Evolutionary conservation across 2,329 filamentous ascomycete species (phyloP), one percentile per base, ranked within the genome.

Genomic region (Lizonia empirigonia): DNA sequence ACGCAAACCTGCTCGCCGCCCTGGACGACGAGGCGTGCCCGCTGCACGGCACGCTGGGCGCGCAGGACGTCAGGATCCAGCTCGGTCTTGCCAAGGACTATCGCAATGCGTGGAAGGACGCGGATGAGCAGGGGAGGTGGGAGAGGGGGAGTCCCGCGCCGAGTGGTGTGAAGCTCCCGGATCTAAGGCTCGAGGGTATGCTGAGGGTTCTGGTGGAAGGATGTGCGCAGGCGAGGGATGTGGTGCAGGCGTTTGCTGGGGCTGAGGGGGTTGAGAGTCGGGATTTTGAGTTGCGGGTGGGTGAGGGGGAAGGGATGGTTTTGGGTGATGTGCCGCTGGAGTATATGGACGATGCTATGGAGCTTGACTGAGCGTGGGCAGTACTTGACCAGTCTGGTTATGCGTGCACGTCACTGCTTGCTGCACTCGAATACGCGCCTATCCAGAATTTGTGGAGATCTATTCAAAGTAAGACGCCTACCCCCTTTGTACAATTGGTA

Each of bases 71-170:
- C 5, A 76, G 80, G 9, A 73, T 76, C n/a, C 82, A 86, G 44
- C 76, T 91, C 4, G 78, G 78, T 42, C 76, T 82, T 45, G 87
- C 87, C 1, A 90, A 90, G 66, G 85, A 88, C 57, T 78, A 89
- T 48, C 77, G 87, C 1, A 90, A 90, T 59, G 77, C 83, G 8
- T 90, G 87, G 87, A 90, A 90, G 72, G 82, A 85, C 45, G 85
- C 82, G 0, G 83, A 85, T 29, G 78, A 82, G 34, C 70, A 70
- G 5, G 47, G 44, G 1, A 52, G 46, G 9, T 51, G 50, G 46
- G 33, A 49, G 19, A 62, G 66, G 18, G 67, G 70, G 13, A 42
- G 55, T 46, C 49, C 45, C 41, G 53, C 50, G 32, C 64, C 50
- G 36, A 69, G 65, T 18, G 65, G 71, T 22, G 55, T 65, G 12